phyloP scores from a whole-genome alignment of 371 early-diverging fungal genomes.

The Funneliformis caledonium region DNA sequence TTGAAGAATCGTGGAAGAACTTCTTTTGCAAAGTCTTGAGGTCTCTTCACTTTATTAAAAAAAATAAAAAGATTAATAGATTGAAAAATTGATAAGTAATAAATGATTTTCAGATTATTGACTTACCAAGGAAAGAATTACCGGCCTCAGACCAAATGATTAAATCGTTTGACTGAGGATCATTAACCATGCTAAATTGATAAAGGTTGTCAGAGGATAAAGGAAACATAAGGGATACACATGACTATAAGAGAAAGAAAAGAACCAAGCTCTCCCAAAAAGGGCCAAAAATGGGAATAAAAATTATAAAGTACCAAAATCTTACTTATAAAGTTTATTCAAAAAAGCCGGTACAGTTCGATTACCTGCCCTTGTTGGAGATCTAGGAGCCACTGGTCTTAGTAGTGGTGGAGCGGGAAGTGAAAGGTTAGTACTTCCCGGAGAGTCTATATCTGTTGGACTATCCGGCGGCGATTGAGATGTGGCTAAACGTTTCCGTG shows the following conservation, averaged over 20 bases:
- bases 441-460: neutral
- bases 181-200: constrained; percentile 70
- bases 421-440: neutral
- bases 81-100: neutral
- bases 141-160: constrained; percentile 83
- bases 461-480: constrained; percentile 28
- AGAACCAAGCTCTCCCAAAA: neutral
- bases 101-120: neutral
- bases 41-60: constrained; percentile 55
- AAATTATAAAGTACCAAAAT: constrained; percentile 34
- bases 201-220: constrained; percentile 3
- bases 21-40: constrained; percentile 83
- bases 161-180: constrained; percentile 66
- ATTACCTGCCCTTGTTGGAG: constrained; percentile 11
- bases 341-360: constrained; percentile 85
- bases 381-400: neutral
- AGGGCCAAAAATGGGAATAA: neutral
- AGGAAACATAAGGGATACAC: neutral
- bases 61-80: constrained; percentile 6
- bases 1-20: constrained; percentile 90
- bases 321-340: constrained; percentile 84
- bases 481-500: constrained; percentile 15
- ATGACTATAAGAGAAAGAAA: neutral
- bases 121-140: constrained; percentile 68
- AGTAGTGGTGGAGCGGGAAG: constrained; percentile 2